A percentile compares a stretch with the other conserved stretches of the same genome.
Evolutionary conservation across 768 basidiomycete genomes (phyloP).

Genomic region (Lactarius sp.): DNA sequence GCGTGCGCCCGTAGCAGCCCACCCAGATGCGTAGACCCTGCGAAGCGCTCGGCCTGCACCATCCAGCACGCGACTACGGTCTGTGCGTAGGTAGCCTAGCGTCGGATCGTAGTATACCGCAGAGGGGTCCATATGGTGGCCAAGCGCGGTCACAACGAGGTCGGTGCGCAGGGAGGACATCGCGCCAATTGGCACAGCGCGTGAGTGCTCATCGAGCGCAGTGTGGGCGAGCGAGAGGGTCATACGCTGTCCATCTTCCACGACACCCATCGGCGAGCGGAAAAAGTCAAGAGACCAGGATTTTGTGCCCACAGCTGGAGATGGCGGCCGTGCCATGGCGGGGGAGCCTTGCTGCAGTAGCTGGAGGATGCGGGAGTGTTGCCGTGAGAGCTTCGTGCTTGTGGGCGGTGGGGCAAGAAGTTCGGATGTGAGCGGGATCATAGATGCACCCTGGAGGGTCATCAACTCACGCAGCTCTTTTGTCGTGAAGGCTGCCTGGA

Average conservation of each 20-base stretch:
- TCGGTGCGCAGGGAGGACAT: conserved; percentile 55
- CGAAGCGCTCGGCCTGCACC: conserved; percentile 36
- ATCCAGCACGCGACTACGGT: conserved; percentile 46
- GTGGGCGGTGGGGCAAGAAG: too few relatives aligned
- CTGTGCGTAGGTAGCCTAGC: conserved; percentile 52
- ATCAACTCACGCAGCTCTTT: too few relatives aligned
- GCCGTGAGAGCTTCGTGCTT: conserved; percentile 42
- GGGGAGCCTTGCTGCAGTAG: conserved; percentile 62
- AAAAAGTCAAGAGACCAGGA: too few relatives aligned
- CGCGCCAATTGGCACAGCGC: conserved; percentile 52
- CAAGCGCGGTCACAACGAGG: conserved; percentile 82
- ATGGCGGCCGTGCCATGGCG: conserved; percentile 27
- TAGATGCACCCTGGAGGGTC: too few relatives aligned
- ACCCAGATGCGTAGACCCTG: conserved; percentile 87
- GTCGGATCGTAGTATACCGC: conserved; percentile 54
- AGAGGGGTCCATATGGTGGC: conserved; percentile 69
- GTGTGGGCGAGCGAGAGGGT: conserved; percentile 62
- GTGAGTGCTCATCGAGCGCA: conserved; percentile 44
- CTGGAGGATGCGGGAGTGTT: conserved; percentile 62
- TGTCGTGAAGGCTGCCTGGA: too few relatives aligned
- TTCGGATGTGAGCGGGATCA: too few relatives aligned
- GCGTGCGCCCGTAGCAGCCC: conserved; percentile 87
- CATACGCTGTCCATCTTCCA: conserved; percentile 32
- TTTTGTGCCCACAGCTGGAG: conserved; percentile 34
- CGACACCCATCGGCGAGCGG: conserved; percentile 35